Conservation (phyloP, 176 grass and related monocot species). For the Lolium perenne region DNA sequence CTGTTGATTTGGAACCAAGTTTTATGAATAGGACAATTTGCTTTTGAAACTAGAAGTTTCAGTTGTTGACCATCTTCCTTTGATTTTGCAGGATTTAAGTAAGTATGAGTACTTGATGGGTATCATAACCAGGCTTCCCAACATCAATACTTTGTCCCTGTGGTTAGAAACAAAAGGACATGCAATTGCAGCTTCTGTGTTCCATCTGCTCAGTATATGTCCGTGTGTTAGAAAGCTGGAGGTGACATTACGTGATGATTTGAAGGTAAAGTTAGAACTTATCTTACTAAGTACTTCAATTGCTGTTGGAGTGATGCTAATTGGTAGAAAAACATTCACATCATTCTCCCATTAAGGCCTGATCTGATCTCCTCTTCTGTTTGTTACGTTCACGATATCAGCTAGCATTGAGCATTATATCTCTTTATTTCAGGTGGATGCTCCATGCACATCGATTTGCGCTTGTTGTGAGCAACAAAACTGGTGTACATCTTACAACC, state of each 20-base stretch:
- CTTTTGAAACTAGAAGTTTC: neutral
- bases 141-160: slow-evolving; percentile 9
- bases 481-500: slow-evolving; percentile 18
- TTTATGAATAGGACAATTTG: neutral
- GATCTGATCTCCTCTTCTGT: neutral
- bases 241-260: slow-evolving; percentile 30
- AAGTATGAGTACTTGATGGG: slow-evolving; percentile 21
- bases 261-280: slow-evolving; percentile 25
- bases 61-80: neutral
- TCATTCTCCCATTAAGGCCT: neutral
- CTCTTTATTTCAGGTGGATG: slow-evolving; percentile 32
- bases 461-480: slow-evolving; percentile 15
- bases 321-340: slow-evolving; percentile 7
- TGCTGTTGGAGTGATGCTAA: neutral
- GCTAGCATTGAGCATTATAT: neutral
- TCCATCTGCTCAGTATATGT: slow-evolving; percentile 26
- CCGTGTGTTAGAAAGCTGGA: slow-evolving; percentile 17
- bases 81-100: slow-evolving; percentile 24
- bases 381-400: neutral
- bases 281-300: neutral
- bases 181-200: slow-evolving; percentile 37
- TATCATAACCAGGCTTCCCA: slow-evolving; percentile 33
- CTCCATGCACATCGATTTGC: neutral
- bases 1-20: neutral
- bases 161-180: slow-evolving; percentile 31